Evolutionary conservation across 164 flowering plant genomes (phyloP).

Genomic region (Platanus orientalis): DNA sequence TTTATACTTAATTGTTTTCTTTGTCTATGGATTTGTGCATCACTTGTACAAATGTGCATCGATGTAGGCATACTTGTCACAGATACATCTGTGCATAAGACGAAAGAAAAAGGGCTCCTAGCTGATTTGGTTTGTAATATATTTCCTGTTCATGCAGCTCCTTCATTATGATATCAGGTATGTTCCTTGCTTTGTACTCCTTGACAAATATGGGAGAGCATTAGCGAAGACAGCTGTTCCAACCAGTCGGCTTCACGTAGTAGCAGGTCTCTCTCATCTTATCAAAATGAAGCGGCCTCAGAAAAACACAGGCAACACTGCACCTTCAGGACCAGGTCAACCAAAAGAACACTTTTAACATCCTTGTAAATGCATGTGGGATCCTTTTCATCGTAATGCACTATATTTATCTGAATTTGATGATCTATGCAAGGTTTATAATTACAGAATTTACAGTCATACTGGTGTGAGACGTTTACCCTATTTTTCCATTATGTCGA

Average conservation of each 20-base stretch:
- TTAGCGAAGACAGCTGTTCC: conserved; percentile 78
- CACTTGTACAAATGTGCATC: too few species aligned
- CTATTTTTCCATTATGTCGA: too few species aligned
- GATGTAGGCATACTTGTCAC: too few species aligned
- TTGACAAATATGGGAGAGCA: conserved; percentile 77
- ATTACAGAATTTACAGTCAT: neutral
- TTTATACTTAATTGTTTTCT: too few species aligned
- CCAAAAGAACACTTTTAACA: neutral
- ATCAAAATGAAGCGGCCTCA: neutral
- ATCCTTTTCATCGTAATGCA: neutral
- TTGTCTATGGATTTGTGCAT: too few species aligned
- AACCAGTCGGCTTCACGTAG: conserved; percentile 38
- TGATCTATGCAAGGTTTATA: neutral
- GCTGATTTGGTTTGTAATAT: neutral
- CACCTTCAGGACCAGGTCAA: neutral
- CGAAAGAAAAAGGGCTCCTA: too few species aligned
- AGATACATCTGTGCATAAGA: too few species aligned
- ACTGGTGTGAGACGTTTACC: too few species aligned
- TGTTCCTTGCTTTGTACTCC: conserved; percentile 78
- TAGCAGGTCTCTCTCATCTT: neutral
- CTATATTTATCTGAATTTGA: neutral
- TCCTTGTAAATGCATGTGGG: neutral
- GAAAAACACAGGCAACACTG: neutral
- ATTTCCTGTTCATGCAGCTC: conserved; percentile 43
- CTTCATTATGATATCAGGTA: conserved; percentile 71